Base-by-base conservation (phyloP, 495 filamentous ascomycete species). In the Penicillium lividum region DNA sequence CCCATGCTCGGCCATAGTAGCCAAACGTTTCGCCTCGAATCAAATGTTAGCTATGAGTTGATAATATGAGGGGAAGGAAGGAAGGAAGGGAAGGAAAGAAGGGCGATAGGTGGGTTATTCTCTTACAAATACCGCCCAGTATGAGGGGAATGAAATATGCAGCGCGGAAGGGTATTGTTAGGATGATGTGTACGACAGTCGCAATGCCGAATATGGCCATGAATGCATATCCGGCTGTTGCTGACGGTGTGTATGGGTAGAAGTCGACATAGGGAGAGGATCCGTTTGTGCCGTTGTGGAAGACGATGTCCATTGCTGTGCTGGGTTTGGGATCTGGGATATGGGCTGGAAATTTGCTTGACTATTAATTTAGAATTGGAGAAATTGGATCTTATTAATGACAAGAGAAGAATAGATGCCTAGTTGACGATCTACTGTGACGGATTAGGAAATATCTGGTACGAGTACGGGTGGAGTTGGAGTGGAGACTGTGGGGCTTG, bases 121-220 rank as follows among this genome's bases (percentile, higher is more conserved):
- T 69, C 81, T 54, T 76, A 86, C 84, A 80, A 30, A 83, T 59
- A 29, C 80, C 82, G n/a, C 85, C 83, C 27, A 86, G 56, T 29
- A 81, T 53, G 33, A 87, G 80, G 0, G 80, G 77, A 30, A 83
- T 77, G 65, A 84, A 82, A 65, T 84, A 86, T 72, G 77, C 80
- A 5, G 78, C 71, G 9, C 73, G 65, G 30, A 73, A 73, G 5
- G 68, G 69, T 48, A 78, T 71, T 51, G 77, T 77, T 51, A 76
- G 60, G 13, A 80, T 57, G 3, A 79, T 53, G 48, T 83, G 80
- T 0, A 63, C 56, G 2, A 77, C 33, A 5, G 72, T 77, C 13
- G 69, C 60, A 11, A 80, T 45, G 0, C 67, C 78, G 55, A 83
- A 83, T 1, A 82, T 63, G 11, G 60, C 80, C 53, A 80, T 60